Evolutionary conservation across 768 basidiomycete genomes (phyloP).

Genomic region (Clathrus columnatus): DNA sequence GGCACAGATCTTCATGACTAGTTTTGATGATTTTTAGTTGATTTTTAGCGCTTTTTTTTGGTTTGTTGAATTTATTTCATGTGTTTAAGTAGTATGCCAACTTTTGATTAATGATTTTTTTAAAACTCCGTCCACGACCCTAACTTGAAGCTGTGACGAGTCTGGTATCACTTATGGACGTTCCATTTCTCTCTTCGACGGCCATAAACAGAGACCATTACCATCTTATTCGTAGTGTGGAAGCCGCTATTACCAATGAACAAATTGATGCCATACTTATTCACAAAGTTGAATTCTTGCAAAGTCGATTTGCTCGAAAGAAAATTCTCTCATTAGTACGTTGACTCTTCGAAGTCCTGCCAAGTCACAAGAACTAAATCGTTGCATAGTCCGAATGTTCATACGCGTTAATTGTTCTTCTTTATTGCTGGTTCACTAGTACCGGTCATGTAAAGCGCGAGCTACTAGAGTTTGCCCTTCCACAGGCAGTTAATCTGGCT

Average conservation of each 20-base stretch:
- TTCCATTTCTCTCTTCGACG: slow-evolving; percentile 71
- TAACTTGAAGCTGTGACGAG: neutral
- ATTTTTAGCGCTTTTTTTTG: too few relatives aligned
- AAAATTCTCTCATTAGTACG: slow-evolving; percentile 48
- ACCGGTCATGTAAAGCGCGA: slow-evolving; percentile 33
- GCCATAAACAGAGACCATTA: slow-evolving; percentile 72
- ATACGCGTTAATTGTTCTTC: slow-evolving; percentile 56
- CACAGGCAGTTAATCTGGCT: slow-evolving; percentile 68
- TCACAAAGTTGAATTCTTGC: slow-evolving; percentile 49
- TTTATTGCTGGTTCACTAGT: slow-evolving; percentile 57
- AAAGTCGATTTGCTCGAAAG: slow-evolving; percentile 38
- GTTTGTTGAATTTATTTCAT: too few relatives aligned
- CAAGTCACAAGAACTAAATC: slow-evolving; percentile 10
- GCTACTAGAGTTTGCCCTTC: slow-evolving; percentile 62
- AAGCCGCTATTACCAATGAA: slow-evolving; percentile 47
- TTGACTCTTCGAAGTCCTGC: slow-evolving; percentile 13
- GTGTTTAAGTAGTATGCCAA: too few relatives aligned
- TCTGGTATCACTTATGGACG: slow-evolving; percentile 48
- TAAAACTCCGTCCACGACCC: neutral
- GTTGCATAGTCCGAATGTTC: slow-evolving; percentile 47
- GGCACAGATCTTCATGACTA: too few relatives aligned
- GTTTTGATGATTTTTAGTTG: too few relatives aligned
- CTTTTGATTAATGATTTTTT: neutral
- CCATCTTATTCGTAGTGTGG: slow-evolving; percentile 62
- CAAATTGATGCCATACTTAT: slow-evolving; percentile 53